phyloP scores from a whole-genome alignment of 495 filamentous ascomycete genomes.

The Xylaria curta region DNA sequence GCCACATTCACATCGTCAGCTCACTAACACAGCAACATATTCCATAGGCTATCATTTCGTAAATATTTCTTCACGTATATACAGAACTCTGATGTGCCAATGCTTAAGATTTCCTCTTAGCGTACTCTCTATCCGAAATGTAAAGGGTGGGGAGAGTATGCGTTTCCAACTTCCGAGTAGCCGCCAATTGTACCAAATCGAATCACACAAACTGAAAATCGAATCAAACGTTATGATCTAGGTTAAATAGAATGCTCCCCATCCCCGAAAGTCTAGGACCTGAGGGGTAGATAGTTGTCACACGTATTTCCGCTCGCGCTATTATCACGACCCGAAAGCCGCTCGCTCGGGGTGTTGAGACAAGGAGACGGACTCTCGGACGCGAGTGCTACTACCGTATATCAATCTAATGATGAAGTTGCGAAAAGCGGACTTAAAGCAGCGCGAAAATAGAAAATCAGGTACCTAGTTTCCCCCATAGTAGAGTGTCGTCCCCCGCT shows the following conservation, averaged over 20 bases:
- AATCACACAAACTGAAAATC: background rate
- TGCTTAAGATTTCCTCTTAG: no score
- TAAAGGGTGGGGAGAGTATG: no score
- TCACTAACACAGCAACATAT: no score
- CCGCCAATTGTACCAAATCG: background rate
- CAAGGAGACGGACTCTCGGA: background rate
- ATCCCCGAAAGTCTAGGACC: background rate
- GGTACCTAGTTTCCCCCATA: background rate
- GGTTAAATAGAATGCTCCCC: background rate
- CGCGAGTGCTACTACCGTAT: background rate
- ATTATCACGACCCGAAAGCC: background rate
- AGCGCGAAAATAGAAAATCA: background rate
- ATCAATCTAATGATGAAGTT: background rate
- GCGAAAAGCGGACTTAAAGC: background rate
- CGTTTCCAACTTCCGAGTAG: background rate
- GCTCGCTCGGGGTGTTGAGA: background rate
- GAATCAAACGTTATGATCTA: background rate
- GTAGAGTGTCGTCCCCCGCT: background rate
- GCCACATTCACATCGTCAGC: no score
- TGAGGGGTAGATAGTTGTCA: no score
- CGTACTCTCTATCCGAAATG: no score
- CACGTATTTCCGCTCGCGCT: background rate
- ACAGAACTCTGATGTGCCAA: no score
- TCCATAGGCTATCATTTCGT: no score
- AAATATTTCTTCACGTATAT: no score